Conservation (phyloP, 225 moss, liverwort and hornwort genomes). For the Sphagnum tenellum region DNA sequence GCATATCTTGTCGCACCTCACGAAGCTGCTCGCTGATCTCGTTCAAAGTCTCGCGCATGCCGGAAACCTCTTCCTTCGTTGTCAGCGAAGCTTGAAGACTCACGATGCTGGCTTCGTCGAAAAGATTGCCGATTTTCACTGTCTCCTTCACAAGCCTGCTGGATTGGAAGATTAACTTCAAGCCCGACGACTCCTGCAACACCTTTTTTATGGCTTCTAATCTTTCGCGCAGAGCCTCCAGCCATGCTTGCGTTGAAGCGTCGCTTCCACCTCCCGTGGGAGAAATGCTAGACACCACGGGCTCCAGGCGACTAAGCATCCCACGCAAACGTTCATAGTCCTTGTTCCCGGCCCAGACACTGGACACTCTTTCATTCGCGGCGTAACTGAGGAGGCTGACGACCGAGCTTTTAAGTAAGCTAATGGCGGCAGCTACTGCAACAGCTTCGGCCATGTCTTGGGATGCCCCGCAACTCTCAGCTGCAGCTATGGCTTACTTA, state of each 20-base stretch:
- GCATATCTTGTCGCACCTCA: neutral
- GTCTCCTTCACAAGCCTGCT: conserved; percentile 10
- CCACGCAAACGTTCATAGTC: neutral
- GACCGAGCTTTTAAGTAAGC: neutral
- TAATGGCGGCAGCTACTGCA: neutral
- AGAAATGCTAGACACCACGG: conserved; percentile 3
- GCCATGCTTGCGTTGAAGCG: neutral
- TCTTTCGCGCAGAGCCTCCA: conserved; percentile 8
- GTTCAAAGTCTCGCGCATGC: conserved; percentile 5
- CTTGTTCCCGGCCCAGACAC: conserved; percentile 3
- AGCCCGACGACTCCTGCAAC: neutral
- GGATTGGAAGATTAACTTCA: neutral
- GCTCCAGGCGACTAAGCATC: conserved; percentile 5
- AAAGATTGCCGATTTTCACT: neutral
- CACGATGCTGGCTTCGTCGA: conserved; percentile 2
- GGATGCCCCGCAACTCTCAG: too few relatives aligned
- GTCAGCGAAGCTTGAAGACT: conserved; percentile 4
- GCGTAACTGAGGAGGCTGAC: neutral
- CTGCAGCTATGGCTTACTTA: too few relatives aligned
- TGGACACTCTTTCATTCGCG: neutral
- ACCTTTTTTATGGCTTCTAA: neutral
- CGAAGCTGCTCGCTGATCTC: conserved; percentile 8
- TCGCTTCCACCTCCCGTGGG: neutral
- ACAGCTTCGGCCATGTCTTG: neutral
- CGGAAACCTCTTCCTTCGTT: conserved; percentile 4